Evolutionary conservation across 768 basidiomycete species (phyloP).

Genomic region (Pisolithus tinctorius): DNA sequence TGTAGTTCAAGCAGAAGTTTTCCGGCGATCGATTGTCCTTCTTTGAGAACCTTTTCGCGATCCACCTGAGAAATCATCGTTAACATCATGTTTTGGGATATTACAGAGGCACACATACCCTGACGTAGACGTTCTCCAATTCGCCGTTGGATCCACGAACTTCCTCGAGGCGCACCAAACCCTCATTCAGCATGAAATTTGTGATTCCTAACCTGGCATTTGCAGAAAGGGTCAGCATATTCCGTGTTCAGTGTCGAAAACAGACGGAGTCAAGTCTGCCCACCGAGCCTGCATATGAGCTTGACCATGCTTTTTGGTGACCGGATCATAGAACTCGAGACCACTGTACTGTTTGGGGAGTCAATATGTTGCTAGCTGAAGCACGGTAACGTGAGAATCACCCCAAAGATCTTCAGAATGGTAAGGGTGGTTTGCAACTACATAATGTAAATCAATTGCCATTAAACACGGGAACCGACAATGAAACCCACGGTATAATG

Average conservation of each 20-base stretch:
- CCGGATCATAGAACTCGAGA: slow-evolving; percentile 79
- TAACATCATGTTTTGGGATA: not conserved
- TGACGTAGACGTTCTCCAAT: slow-evolving; percentile 63
- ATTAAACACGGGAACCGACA: not conserved
- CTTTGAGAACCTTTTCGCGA: slow-evolving; percentile 54
- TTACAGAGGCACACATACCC: slow-evolving; percentile 35
- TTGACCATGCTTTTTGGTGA: slow-evolving; percentile 77
- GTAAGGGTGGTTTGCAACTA: slow-evolving; percentile 70
- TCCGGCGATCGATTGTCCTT: slow-evolving; percentile 62
- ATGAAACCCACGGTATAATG: slow-evolving; percentile 58
- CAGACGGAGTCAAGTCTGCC: slow-evolving; percentile 8
- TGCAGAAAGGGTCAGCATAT: not conserved
- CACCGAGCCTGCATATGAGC: slow-evolving; percentile 90
- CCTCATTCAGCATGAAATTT: slow-evolving; percentile 65
- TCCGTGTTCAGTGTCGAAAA: not conserved
- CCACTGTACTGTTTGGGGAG: slow-evolving; percentile 53
- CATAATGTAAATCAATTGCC: not conserved
- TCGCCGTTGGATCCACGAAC: slow-evolving; percentile 49
- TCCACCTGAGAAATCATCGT: slow-evolving; percentile 47
- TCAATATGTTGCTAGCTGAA: not conserved
- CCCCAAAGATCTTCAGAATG: slow-evolving; percentile 78
- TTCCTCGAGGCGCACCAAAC: slow-evolving; percentile 65
- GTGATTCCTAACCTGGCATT: slow-evolving; percentile 70
- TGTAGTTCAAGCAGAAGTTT: slow-evolving; percentile 76
- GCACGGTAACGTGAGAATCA: slow-evolving; percentile 25